These are phyloP conservation scores for Phalaenopsis aphrodite DNA, from an alignment of 106 monocot genomes.

Conservation along the genomic window DNA sequence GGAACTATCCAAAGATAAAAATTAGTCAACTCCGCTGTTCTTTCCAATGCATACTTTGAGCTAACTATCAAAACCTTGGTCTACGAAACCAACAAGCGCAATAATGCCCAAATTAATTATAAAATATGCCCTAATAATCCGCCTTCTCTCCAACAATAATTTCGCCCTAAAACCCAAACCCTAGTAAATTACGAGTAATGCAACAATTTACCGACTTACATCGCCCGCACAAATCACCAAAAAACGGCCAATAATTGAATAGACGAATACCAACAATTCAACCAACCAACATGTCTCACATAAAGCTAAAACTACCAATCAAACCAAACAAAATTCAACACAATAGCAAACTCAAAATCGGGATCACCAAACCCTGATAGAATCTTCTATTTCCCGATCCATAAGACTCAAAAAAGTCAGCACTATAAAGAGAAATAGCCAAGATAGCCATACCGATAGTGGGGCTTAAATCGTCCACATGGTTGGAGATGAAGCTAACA, in stretches of 20 bases:
- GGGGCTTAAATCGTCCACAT: conserved; percentile 30
- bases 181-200: neutral
- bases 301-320: neutral
- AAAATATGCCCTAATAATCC: neutral
- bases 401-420: neutral
- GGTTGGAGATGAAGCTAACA: conserved; percentile 46
- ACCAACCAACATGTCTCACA: neutral
- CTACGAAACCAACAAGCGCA: neutral
- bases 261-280: neutral
- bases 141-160: neutral
- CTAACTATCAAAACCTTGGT: neutral
- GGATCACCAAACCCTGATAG: neutral
- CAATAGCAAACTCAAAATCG: neutral
- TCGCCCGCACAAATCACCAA: neutral
- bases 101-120: neutral
- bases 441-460: conserved; percentile 35
- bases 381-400: neutral
- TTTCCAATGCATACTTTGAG: neutral
- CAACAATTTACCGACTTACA: neutral
- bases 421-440: neutral
- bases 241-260: neutral
- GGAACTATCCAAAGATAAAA: too few relatives aligned
- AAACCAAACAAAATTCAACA: neutral
- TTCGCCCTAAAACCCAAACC: neutral
- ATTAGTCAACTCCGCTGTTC: neutral